Conservation (phyloP, 495 filamentous ascomycete species). For the Cetradonia linearis region DNA sequence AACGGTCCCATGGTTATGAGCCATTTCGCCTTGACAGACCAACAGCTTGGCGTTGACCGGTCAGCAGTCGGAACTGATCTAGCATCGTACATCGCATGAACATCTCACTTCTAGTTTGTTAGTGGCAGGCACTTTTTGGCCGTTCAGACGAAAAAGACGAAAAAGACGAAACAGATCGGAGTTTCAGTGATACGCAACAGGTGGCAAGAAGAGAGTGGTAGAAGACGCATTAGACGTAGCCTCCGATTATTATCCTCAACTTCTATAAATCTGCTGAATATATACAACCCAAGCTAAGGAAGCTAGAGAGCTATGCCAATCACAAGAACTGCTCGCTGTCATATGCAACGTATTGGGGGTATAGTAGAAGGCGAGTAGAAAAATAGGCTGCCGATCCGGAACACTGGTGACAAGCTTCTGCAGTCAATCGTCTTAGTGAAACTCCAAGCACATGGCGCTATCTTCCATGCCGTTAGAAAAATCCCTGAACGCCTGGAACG, state of each 20-base stretch:
- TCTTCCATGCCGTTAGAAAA: neutral
- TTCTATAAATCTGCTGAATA: conserved; percentile 5
- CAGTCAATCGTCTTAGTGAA: neutral
- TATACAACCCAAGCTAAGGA: conserved; percentile 12
- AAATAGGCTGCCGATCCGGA: conserved; percentile 1
- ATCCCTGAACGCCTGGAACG: conserved; percentile 15
- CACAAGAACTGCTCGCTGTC: conserved; percentile 1
- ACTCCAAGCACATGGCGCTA: neutral
- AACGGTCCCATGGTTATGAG: too few relatives aligned
- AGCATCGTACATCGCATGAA: neutral
- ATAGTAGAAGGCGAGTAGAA: conserved; percentile 11
- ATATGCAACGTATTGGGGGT: conserved; percentile 15
- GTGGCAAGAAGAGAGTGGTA: neutral
- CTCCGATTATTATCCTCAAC: neutral
- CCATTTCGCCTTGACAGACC: too few relatives aligned
- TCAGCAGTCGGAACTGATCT: neutral
- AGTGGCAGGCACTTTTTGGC: neutral
- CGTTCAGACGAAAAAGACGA: too few relatives aligned
- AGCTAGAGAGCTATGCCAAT: conserved; percentile 13
- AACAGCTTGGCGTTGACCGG: too few relatives aligned
- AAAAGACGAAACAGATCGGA: neutral
- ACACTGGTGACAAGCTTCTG: conserved; percentile 8
- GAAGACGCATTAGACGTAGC: neutral
- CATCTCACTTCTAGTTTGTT: neutral
- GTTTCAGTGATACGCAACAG: neutral